These are phyloP conservation scores for Gomphus sp. DNA, from an alignment of 1,284 basidiomycete genomes.

Conservation along the genomic window DNA sequence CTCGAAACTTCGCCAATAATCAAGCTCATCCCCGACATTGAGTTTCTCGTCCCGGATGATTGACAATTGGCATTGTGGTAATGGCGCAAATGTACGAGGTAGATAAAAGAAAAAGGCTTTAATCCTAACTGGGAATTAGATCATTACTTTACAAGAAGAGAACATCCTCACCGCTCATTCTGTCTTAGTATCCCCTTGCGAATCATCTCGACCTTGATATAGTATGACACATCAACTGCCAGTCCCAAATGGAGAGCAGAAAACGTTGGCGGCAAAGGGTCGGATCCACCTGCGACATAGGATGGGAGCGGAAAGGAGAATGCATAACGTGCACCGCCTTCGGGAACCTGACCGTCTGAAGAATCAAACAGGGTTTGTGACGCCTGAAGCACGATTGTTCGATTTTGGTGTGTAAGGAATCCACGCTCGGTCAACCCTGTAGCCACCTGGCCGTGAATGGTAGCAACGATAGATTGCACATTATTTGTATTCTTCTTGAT, in stretches of 20 bases:
- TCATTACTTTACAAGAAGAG: not conserved
- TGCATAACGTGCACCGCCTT: slow-evolving; percentile 17
- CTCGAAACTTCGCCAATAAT: not conserved
- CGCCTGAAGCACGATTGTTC: slow-evolving; percentile 21
- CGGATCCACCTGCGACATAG: slow-evolving; percentile 20
- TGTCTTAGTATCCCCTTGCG: slow-evolving; percentile 30
- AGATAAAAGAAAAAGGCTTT: slow-evolving; percentile 13
- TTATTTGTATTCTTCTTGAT: slow-evolving; percentile 16
- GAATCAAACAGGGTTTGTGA: slow-evolving; percentile 24
- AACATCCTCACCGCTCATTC: slow-evolving; percentile 24
- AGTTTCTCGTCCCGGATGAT: not conserved
- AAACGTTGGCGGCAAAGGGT: slow-evolving; percentile 31
- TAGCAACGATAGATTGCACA: slow-evolving; percentile 3
- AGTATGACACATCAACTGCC: slow-evolving; percentile 30
- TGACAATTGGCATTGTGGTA: slow-evolving; percentile 3
- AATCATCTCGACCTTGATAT: slow-evolving; percentile 29
- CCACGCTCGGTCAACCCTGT: slow-evolving; percentile 25
- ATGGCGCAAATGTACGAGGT: slow-evolving; percentile 13
- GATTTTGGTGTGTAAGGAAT: slow-evolving; percentile 17
- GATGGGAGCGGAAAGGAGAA: slow-evolving; percentile 34
- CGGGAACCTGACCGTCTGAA: slow-evolving; percentile 16
- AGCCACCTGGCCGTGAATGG: slow-evolving; percentile 32
- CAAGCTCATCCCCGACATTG: not conserved
- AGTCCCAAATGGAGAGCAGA: slow-evolving; percentile 27
- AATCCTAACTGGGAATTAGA: slow-evolving; percentile 7